Conservation (phyloP, 495 filamentous ascomycete genomes). For the Xylaria sp. region DNA sequence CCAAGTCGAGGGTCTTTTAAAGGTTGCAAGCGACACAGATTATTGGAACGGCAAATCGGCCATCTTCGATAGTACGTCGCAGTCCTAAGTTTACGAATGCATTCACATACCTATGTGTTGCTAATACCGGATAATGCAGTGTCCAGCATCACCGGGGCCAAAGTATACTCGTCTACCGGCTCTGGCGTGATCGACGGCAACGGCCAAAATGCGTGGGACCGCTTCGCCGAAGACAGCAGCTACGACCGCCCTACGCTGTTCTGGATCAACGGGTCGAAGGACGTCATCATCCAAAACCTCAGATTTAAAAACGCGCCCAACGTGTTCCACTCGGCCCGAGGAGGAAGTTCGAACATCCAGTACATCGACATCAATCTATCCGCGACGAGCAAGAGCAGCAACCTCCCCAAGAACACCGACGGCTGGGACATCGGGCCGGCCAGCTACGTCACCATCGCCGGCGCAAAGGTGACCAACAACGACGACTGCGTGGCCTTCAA, state of each 20-base stretch:
- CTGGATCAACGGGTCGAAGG: slow-evolving; percentile 48
- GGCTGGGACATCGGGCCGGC: slow-evolving; percentile 55
- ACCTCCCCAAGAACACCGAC: slow-evolving; percentile 51
- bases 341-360: slow-evolving; percentile 40
- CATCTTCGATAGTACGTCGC: slow-evolving; percentile 42
- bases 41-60: slow-evolving; percentile 51
- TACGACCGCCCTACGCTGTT: slow-evolving; percentile 50
- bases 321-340: slow-evolving; percentile 52
- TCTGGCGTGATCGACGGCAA: slow-evolving; percentile 54
- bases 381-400: slow-evolving; percentile 43
- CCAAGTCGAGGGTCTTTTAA: slow-evolving; percentile 51
- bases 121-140: slow-evolving; percentile 23
- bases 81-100: background rate
- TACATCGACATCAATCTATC: slow-evolving; percentile 47
- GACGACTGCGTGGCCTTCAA: slow-evolving; percentile 57
- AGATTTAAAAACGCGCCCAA: slow-evolving; percentile 52
- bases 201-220: slow-evolving; percentile 52
- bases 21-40: slow-evolving; percentile 44
- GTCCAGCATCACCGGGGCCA: slow-evolving; percentile 44
- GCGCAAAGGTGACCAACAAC: slow-evolving; percentile 49
- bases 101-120: too few species aligned
- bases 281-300: slow-evolving; percentile 45
- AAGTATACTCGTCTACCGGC: slow-evolving; percentile 49
- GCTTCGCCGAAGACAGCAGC: slow-evolving; percentile 46
- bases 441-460: slow-evolving; percentile 47